A percentile compares a stretch with the other conserved stretches of the same genome.
Conservation (phyloP, 2,329 filamentous ascomycete genomes). For the Mariannaea sp. region DNA sequence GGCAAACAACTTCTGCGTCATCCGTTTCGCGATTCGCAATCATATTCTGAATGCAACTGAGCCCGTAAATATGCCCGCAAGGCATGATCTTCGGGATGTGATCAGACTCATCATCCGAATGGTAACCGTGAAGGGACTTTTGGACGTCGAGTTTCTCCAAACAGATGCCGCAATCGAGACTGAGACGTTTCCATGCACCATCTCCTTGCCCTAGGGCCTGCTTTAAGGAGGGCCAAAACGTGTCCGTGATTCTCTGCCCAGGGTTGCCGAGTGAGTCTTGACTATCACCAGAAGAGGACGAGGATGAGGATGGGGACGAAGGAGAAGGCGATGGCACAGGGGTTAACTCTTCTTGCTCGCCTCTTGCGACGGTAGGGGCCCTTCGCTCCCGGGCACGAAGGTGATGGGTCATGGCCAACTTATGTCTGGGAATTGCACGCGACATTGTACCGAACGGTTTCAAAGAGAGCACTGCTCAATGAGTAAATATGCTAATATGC, state of each 20-base stretch:
- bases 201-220: not conserved
- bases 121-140: not conserved
- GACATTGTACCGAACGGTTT: too few species aligned
- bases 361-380: too few species aligned
- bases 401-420: too few species aligned
- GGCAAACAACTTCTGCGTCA: not conserved
- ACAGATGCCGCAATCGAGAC: not conserved
- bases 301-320: too few species aligned
- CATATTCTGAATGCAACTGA: not conserved
- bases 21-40: not conserved
- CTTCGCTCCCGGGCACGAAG: too few species aligned
- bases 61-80: constrained; percentile 11
- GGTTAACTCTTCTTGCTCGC: too few species aligned
- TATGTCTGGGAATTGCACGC: too few species aligned
- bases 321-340: too few species aligned
- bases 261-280: too few species aligned
- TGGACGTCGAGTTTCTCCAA: not conserved
- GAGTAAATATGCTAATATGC: too few species aligned
- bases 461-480: too few species aligned
- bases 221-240: not conserved
- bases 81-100: not conserved
- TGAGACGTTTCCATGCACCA: not conserved
- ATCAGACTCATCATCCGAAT: not conserved
- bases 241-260: not conserved
- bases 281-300: too few species aligned